Evolutionary conservation across 306 rosid species (phyloP).

Genomic region (Castanopsis chinensis): DNA sequence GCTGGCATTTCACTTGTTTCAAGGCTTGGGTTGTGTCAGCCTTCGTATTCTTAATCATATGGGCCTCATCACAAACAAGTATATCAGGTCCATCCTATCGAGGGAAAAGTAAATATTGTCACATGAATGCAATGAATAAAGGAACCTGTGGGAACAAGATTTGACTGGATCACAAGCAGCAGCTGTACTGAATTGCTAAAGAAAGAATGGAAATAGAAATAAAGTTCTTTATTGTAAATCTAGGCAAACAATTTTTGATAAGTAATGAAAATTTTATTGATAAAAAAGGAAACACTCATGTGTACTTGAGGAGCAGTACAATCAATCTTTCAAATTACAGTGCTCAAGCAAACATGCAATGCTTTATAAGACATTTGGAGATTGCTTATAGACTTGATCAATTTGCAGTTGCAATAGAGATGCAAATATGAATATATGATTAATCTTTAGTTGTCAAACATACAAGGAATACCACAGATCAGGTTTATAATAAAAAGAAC

Average conservation of each 20-base stretch:
- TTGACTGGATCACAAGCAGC: neutral
- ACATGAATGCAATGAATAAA: constrained; percentile 23
- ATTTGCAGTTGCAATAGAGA: neutral
- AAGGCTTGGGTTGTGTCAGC: constrained; percentile 91
- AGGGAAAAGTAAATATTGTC: constrained; percentile 23
- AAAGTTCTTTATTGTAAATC: neutral
- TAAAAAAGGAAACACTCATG: too few species aligned
- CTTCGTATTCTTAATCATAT: constrained; percentile 85
- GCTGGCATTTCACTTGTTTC: constrained; percentile 94
- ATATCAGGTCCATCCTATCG: constrained; percentile 93
- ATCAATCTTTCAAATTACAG: too few species aligned
- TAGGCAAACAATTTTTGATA: neutral
- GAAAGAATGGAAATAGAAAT: neutral
- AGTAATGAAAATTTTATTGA: too few species aligned
- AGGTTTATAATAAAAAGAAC: neutral
- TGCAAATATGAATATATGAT: neutral
- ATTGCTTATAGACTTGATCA: neutral
- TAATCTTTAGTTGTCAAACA: neutral
- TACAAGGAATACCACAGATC: neutral
- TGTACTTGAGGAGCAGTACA: too few species aligned
- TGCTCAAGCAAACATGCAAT: neutral
- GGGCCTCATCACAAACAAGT: constrained; percentile 99
- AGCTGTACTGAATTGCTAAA: neutral
- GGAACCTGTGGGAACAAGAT: neutral
- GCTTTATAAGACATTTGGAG: neutral